Evolutionary conservation across 1,284 basidiomycete genomes (phyloP).

Genomic region (Cryptococcus wingfieldii): DNA sequence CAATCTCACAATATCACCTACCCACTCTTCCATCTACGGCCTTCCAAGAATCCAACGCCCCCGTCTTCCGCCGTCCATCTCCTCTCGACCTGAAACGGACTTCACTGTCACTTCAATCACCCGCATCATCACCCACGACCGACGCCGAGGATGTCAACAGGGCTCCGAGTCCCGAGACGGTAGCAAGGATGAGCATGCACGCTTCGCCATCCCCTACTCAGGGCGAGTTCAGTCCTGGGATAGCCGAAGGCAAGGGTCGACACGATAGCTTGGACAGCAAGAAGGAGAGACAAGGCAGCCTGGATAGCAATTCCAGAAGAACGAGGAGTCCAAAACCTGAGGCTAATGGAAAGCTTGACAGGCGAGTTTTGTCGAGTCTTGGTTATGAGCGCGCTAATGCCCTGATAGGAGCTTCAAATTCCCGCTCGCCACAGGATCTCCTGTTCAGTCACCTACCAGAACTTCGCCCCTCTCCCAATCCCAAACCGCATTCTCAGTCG

Average conservation of each 20-base stretch:
- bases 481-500: not conserved
- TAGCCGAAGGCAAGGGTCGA: slow-evolving; percentile 13
- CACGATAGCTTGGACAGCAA: slow-evolving; percentile 11
- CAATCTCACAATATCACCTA: slow-evolving; percentile 75
- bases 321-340: slow-evolving; percentile 46
- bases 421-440: slow-evolving; percentile 30
- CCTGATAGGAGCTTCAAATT: slow-evolving; percentile 41
- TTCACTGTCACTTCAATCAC: slow-evolving; percentile 30
- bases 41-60: slow-evolving; percentile 46
- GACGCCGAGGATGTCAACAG: slow-evolving; percentile 31
- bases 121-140: slow-evolving; percentile 22
- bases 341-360: slow-evolving; percentile 45
- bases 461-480: not conserved
- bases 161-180: slow-evolving; percentile 44
- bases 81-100: slow-evolving; percentile 32
- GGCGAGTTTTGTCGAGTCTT: slow-evolving; percentile 14
- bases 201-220: slow-evolving; percentile 12
- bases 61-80: slow-evolving; percentile 51
- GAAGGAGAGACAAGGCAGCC: not conserved
- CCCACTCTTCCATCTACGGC: slow-evolving; percentile 55
- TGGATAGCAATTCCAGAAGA: slow-evolving; percentile 10
- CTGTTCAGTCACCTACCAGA: slow-evolving; percentile 13
- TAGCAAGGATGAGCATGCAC: slow-evolving; percentile 44
- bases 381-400: not conserved
- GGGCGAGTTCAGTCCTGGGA: slow-evolving; percentile 3